phyloP scores from a whole-genome alignment of 2,329 filamentous ascomycete genomes.

The Fusarium begoniae region DNA sequence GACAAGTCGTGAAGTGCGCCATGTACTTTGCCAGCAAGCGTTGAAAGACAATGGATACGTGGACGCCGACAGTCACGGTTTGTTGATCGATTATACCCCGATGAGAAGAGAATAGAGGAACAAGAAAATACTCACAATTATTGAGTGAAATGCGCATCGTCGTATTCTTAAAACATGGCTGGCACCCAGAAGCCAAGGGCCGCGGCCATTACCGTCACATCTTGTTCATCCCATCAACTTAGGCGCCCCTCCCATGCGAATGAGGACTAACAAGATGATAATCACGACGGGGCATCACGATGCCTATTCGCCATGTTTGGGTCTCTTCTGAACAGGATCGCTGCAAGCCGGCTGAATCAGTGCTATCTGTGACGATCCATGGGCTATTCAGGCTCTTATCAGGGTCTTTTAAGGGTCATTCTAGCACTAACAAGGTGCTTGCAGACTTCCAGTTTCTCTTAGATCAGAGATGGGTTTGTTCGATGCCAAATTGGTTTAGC shows the following conservation, averaged over 20 bases:
- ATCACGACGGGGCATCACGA: conserved; percentile 15
- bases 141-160: conserved; percentile 9
- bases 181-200: not conserved
- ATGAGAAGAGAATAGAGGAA: not conserved
- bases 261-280: conserved; percentile 29
- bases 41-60: not conserved
- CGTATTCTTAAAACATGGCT: conserved; percentile 35
- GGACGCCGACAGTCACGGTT: not conserved
- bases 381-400: conserved; percentile 23
- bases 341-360: conserved; percentile 20
- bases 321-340: conserved; percentile 15
- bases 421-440: conserved; percentile 30
- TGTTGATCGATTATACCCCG: not conserved
- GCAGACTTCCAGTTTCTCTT: conserved; percentile 22
- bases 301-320: conserved; percentile 36
- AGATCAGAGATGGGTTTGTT: conserved; percentile 26
- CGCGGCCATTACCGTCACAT: conserved; percentile 9
- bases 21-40: conserved; percentile 24
- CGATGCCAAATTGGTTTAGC: conserved; percentile 32
- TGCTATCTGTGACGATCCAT: conserved; percentile 28
- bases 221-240: conserved; percentile 23
- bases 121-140: conserved; percentile 4
- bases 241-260: conserved; percentile 28
- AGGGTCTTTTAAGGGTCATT: conserved; percentile 19
- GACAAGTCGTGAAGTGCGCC: conserved; percentile 10